Percentiles rank a stretch among this genome's conserved stretches.
Conservation (phyloP, 2,329 filamentous ascomycete genomes). For the Hypoxylon sp. region DNA sequence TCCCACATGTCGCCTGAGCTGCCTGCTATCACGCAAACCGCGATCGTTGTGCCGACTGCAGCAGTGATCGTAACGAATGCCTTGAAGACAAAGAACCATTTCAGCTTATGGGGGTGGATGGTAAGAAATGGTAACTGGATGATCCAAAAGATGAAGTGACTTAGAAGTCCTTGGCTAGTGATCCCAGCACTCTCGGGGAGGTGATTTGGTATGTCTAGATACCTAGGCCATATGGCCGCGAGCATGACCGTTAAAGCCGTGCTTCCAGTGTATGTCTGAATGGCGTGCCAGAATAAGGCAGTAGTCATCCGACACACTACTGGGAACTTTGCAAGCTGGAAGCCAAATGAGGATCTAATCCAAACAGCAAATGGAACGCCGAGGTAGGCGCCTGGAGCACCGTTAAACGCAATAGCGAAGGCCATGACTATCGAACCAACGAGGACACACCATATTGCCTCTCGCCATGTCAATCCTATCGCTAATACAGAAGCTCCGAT, state of each 20-base stretch:
- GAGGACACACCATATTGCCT: constrained; percentile 21
- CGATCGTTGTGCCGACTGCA: constrained; percentile 30
- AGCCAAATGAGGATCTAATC: constrained; percentile 55
- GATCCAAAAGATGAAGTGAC: constrained; percentile 50
- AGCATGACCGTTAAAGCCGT: constrained; percentile 54
- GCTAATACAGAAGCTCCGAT: constrained; percentile 24
- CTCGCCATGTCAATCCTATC: constrained; percentile 25
- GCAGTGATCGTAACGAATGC: constrained; percentile 32
- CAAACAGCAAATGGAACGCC: constrained; percentile 54
- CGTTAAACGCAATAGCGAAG: constrained; percentile 54
- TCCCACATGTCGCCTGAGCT: constrained; percentile 40
- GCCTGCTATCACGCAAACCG: constrained; percentile 39
- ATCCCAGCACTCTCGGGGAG: constrained; percentile 57
- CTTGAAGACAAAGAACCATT: constrained; percentile 41
- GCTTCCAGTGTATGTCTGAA: constrained; percentile 55
- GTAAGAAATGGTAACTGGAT: constrained; percentile 40
- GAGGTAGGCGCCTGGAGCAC: constrained; percentile 49
- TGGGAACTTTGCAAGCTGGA: constrained; percentile 52
- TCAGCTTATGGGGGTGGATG: constrained; percentile 35
- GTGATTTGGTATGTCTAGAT: constrained; percentile 59
- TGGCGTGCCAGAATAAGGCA: constrained; percentile 59
- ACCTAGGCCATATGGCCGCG: constrained; percentile 60
- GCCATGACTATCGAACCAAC: constrained; percentile 26
- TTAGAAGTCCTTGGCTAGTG: constrained; percentile 23
- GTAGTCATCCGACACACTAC: constrained; percentile 56